These are phyloP conservation scores for Apiotrichum veenhuisii DNA, from an alignment of 1,284 basidiomycete species.

Conservation along the genomic window DNA sequence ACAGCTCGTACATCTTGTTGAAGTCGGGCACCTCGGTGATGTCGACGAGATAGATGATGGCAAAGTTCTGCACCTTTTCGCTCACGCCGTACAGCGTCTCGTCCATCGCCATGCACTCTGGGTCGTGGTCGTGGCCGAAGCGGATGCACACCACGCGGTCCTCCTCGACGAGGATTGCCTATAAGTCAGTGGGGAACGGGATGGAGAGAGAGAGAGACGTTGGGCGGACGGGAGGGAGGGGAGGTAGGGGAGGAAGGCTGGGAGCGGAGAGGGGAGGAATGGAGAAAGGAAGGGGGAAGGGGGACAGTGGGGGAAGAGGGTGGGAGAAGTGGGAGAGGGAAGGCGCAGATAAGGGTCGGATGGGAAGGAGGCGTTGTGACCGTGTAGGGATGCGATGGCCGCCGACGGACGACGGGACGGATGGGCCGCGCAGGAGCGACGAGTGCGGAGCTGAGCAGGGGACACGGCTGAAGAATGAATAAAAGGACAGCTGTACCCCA, in stretches of 20 bases:
- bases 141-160: constrained; percentile 91
- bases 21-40: constrained; percentile 98
- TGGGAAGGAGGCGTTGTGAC: too few relatives aligned
- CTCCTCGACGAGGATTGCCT: constrained; percentile 96
- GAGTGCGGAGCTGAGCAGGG: too few relatives aligned
- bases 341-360: too few relatives aligned
- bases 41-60: constrained; percentile 91
- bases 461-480: too few relatives aligned
- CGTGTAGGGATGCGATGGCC: too few relatives aligned
- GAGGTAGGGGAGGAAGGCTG: neutral
- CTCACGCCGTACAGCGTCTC: constrained; percentile 89
- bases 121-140: constrained; percentile 93
- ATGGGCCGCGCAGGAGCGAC: too few relatives aligned
- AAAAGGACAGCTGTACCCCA: too few relatives aligned
- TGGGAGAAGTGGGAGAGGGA: too few relatives aligned
- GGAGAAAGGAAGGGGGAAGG: neutral
- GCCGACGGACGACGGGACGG: too few relatives aligned
- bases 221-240: neutral
- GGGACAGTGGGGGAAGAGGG: too few relatives aligned
- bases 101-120: constrained; percentile 98
- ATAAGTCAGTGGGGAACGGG: constrained; percentile 6
- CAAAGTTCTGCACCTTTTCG: constrained; percentile 97
- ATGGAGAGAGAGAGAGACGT: neutral
- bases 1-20: constrained; percentile 76
- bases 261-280: neutral